Evolutionary conservation across 495 filamentous ascomycete genomes (phyloP).

Genomic region (Penicillium daleae): DNA sequence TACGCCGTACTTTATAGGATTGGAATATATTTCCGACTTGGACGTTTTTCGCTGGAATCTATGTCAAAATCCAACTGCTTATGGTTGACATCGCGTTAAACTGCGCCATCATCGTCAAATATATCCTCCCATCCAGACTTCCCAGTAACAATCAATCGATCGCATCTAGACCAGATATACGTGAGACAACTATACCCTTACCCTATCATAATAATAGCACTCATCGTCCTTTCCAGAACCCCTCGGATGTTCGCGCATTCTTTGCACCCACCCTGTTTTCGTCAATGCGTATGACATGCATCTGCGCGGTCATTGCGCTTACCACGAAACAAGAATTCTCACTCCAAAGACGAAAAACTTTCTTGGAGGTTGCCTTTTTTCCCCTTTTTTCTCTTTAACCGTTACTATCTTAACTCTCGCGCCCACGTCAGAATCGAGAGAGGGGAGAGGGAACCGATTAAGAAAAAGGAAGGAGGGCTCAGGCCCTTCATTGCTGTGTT

Average conservation of each 20-base stretch:
- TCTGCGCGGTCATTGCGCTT: conserved; percentile 23
- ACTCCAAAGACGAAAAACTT: neutral
- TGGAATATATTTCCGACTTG: neutral
- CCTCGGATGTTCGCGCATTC: conserved; percentile 1
- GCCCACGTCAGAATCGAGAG: neutral
- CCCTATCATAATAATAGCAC: neutral
- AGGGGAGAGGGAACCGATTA: neutral
- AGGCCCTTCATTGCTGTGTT: conserved; percentile 6
- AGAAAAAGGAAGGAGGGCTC: neutral
- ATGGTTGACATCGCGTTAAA: neutral
- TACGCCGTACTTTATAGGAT: neutral
- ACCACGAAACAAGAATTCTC: conserved; percentile 1
- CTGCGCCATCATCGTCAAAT: neutral
- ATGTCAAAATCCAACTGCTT: neutral
- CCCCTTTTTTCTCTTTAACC: neutral
- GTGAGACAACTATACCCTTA: neutral
- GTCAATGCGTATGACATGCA: conserved; percentile 28
- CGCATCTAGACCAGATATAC: conserved; percentile 6
- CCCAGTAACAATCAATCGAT: neutral
- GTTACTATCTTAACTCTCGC: neutral
- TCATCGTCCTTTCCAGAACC: neutral
- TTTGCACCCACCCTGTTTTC: neutral
- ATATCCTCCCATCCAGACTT: neutral
- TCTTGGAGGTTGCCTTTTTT: neutral
- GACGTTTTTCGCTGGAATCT: neutral